Base-by-base conservation (phyloP, 2,329 filamentous ascomycete species). In the Endothia cerciana region DNA sequence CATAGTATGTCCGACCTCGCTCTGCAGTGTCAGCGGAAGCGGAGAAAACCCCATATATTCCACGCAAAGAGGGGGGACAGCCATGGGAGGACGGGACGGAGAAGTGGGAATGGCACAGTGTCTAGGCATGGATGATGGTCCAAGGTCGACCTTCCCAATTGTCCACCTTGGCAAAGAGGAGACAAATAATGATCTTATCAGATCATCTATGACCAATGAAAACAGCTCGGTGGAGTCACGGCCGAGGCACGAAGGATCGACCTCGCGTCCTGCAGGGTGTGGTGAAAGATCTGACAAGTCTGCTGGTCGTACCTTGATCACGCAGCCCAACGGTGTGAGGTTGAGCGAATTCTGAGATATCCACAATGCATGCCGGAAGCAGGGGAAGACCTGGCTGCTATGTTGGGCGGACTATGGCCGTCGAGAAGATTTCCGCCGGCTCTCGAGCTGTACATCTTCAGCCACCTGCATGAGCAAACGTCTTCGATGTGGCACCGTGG, bases 191-290 rank as follows among this genome's bases (percentile, higher is more conserved):
- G 65, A 72, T 72, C 69, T 70, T 70, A 70, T 71, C 69, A 70
- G 71, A 72, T 72, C 70, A 72, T 72, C 69, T 70, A 49, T 49
- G 59, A 30, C 69, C 69, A 70, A 70, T 70, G 40, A 65, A 49
- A 25, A 59, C n/a, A 15, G 38, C 40, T 45, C 45, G 38, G 33
- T 40, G 56, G 45, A 47, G 49, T 4, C 5, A 36, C 40, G 61
- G 53, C 60, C 60, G 47, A 58, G 63, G 53, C 41, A 59, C 58
- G 22, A 58, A 51, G 62, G 58, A 55, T 51, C 58, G 47, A 57
- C 61, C 60, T 64, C 22, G 64, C 33, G 22, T 38, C 28, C n/a
- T 53, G 36, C 33, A 51, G 64, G 15, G 22, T 41, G 36, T 22
- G 38, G 51, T 57, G 61, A 64, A 64, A 64, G 65, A 66, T 64